These are phyloP conservation scores for Coemansia asiatica DNA, from an alignment of 192 early-diverging fungal genomes.

Conservation along the genomic window DNA sequence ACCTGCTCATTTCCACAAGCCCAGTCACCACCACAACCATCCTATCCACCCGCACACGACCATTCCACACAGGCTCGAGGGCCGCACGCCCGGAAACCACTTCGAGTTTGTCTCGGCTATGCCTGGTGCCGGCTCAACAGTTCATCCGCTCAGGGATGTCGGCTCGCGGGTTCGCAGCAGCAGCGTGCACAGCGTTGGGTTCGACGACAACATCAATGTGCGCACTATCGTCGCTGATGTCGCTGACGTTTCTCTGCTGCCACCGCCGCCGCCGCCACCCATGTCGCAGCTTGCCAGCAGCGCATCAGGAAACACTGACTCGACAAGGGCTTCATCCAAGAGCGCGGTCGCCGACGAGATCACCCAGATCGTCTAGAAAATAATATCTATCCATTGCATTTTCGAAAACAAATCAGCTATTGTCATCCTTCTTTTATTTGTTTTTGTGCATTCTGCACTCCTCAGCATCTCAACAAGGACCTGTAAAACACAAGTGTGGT, in stretches of 20 bases:
- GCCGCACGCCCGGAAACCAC: constrained; percentile 30
- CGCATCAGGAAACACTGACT: background rate
- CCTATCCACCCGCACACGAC: constrained; percentile 4
- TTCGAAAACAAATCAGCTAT: background rate
- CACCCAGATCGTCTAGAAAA: constrained; percentile 2
- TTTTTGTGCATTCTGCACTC: background rate
- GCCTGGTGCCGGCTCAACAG: background rate
- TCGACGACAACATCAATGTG: constrained; percentile 7
- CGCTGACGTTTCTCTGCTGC: background rate
- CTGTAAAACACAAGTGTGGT: too few species aligned
- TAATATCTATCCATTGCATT: background rate
- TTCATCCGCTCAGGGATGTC: background rate
- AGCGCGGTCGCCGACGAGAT: constrained; percentile 11
- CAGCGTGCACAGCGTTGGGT: constrained; percentile 7
- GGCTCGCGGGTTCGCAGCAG: constrained; percentile 3
- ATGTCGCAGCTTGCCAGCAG: background rate
- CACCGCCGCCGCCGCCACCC: background rate
- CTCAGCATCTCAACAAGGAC: too few species aligned
- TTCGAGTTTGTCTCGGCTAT: constrained; percentile 27
- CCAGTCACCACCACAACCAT: background rate
- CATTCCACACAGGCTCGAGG: constrained; percentile 4
- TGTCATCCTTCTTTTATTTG: background rate
- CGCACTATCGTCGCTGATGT: constrained; percentile 2
- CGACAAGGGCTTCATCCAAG: constrained; percentile 2
- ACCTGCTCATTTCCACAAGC: background rate